Evolutionary conservation across 176 grass and related monocot species (phyloP).

Genomic region (Oryza officinalis): DNA sequence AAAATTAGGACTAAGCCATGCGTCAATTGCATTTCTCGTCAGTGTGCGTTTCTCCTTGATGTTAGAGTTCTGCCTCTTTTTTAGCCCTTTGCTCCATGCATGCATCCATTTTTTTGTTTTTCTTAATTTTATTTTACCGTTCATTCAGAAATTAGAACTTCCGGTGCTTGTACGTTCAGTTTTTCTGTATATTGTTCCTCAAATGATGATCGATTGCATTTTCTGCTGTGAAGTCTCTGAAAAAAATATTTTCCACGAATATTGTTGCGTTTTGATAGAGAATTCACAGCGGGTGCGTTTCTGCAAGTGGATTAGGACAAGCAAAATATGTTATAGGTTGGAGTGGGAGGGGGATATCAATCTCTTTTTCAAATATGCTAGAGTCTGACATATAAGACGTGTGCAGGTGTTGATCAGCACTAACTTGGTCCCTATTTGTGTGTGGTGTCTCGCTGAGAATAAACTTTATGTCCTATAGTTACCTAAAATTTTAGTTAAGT

Average conservation of each 20-base stretch:
- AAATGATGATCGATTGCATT: neutral
- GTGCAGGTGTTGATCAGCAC: neutral
- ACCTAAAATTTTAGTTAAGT: neutral
- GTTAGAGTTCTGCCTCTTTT: neutral
- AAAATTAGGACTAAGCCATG: neutral
- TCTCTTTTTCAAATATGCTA: constrained; percentile 29
- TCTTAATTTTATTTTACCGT: too few species aligned
- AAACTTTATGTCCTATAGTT: neutral
- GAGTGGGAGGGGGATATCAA: constrained; percentile 14
- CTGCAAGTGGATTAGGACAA: neutral
- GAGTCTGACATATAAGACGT: neutral
- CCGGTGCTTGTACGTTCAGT: neutral
- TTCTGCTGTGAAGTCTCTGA: neutral
- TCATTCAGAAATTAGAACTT: neutral
- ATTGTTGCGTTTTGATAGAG: neutral
- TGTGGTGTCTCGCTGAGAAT: neutral
- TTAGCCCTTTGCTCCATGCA: neutral
- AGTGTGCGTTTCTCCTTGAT: neutral
- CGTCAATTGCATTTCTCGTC: neutral
- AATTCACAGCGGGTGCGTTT: neutral
- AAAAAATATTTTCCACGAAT: too few species aligned
- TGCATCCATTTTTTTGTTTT: neutral
- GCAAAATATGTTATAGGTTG: constrained; percentile 16
- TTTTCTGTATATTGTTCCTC: neutral
- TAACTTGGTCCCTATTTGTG: neutral